Base-by-base conservation (phyloP, 345 rosid genomes). In the Rhizophora mangle region DNA sequence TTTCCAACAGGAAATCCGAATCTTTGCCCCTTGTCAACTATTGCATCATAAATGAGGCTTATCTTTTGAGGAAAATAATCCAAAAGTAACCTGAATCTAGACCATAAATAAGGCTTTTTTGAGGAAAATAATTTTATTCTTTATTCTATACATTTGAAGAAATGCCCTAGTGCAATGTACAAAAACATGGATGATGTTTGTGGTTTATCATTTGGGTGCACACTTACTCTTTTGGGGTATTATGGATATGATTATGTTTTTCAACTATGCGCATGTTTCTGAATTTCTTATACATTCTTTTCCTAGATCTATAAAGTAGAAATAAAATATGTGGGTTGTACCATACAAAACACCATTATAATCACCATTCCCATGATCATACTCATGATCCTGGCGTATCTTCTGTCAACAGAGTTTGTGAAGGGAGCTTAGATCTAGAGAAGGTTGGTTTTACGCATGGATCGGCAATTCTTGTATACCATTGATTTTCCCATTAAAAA, bases 381-480 rank as follows among this genome's bases (percentile, higher is more conserved):
- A 73, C 90, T 76, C 99, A 95, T 66, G 99, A 95, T 82, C 97
- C 96, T 2, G 93, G 93, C 56, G 93, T 95, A 80, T 83, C 99
- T 73, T 95, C 97, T 36, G 92, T 95, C 81, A 89, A 93, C 85
- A 82, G 89, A 61, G 96, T 88, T 69, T 92, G 97, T 74, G 91
- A 95, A 82, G 99, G 99, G 69, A 87, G 78, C 84, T 81, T 92
- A 72, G 97, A 92, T 81, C 91, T 95, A 19, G 99, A 95, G 77
- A 95, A 92, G 99, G 97, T 89, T 24, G 24, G 24, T 24, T 24
- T 24, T 24, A 34, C 8, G n/a, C 58, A 56, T 30, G 36, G 3
- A 2, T 11, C 30, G 18, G 26, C 36, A 46, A 34, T 16, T 37
- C 29, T 22, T 51, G 49, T 21, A 47, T 64, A 13, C 15, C 19